Percentiles rank a stretch among this genome's conserved stretches.
Evolutionary conservation across 1,284 basidiomycete genomes (phyloP).

Genomic region (Leccinum variabile): DNA sequence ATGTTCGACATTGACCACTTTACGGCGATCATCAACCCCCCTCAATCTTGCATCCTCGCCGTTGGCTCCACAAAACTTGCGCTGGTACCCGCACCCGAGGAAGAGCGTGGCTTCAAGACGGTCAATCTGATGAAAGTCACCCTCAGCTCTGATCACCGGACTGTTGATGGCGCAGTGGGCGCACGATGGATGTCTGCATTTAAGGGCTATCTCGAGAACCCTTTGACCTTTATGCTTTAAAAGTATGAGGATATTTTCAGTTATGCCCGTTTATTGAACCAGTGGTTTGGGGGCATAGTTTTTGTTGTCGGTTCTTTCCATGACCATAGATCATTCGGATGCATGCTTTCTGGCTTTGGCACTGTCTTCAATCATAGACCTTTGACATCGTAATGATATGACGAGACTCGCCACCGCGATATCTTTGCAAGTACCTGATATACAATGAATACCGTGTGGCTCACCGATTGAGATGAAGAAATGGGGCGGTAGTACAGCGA

Average conservation of each 20-base stretch:
- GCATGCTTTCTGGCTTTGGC: conserved; percentile 18
- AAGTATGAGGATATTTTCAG: conserved; percentile 10
- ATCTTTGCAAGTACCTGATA: background rate
- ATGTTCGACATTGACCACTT: conserved; percentile 97
- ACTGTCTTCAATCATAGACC: conserved; percentile 22
- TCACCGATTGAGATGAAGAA: background rate
- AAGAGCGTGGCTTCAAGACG: conserved; percentile 92
- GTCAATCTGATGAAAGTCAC: conserved; percentile 95
- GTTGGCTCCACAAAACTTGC: conserved; percentile 88
- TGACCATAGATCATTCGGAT: conserved; percentile 29
- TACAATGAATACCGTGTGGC: background rate
- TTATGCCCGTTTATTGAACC: background rate
- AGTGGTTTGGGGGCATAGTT: conserved; percentile 6
- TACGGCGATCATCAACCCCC: conserved; percentile 99
- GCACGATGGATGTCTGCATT: conserved; percentile 92
- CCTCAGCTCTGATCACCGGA: conserved; percentile 92
- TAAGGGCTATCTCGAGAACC: conserved; percentile 97
- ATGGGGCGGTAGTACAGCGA: background rate
- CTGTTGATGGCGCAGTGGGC: conserved; percentile 91
- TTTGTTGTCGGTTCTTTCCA: conserved; percentile 6
- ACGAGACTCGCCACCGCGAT: background rate
- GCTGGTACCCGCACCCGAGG: conserved; percentile 85
- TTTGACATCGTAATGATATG: background rate
- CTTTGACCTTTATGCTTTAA: conserved; percentile 90
- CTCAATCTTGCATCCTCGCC: conserved; percentile 97